Percentiles rank a stretch among this genome's conserved stretches.
Conservation (phyloP, 768 basidiomycete species). For the Mycena albidolilacea region DNA sequence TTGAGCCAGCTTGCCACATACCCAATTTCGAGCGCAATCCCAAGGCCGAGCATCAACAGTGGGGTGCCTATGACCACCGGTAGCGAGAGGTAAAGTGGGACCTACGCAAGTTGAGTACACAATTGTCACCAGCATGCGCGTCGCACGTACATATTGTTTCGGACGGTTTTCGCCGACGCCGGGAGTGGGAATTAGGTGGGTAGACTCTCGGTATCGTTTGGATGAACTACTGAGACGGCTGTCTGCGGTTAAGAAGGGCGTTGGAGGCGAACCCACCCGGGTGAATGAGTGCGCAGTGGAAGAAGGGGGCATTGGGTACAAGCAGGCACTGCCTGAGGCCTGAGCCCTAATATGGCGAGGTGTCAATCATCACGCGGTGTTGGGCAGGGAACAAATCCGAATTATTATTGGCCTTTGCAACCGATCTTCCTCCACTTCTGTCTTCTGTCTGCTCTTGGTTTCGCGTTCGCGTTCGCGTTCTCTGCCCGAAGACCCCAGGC, state of each 20-base stretch:
- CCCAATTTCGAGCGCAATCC: conserved; percentile 63
- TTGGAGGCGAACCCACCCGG: conserved; percentile 29
- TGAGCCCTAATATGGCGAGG: conserved; percentile 6
- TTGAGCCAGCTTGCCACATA: conserved; percentile 37
- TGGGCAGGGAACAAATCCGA: conserved; percentile 16
- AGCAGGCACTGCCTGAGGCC: conserved; percentile 22
- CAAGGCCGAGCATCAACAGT: conserved; percentile 61
- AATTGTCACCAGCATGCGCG: background rate
- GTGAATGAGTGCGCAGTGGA: conserved; percentile 19
- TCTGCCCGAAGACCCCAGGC: too few species aligned
- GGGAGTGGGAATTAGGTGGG: conserved; percentile 66
- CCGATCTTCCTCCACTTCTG: background rate
- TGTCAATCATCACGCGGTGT: conserved; percentile 37
- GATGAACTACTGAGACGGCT: conserved; percentile 42
- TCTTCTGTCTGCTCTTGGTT: background rate
- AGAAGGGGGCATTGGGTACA: conserved; percentile 14
- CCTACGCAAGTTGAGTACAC: conserved; percentile 45
- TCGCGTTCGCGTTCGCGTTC: too few species aligned
- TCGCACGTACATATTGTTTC: conserved; percentile 60
- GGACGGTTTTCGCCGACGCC: conserved; percentile 51
- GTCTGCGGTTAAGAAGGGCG: conserved; percentile 9
- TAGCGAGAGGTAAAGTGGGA: conserved; percentile 53
- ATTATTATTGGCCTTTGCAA: background rate
- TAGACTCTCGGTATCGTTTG: conserved; percentile 59
- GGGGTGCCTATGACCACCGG: conserved; percentile 56